Percentiles rank a stretch among this genome's conserved stretches.
Conservation (phyloP, 2,329 filamentous ascomycete species). For the Ascochyta koolunga region DNA sequence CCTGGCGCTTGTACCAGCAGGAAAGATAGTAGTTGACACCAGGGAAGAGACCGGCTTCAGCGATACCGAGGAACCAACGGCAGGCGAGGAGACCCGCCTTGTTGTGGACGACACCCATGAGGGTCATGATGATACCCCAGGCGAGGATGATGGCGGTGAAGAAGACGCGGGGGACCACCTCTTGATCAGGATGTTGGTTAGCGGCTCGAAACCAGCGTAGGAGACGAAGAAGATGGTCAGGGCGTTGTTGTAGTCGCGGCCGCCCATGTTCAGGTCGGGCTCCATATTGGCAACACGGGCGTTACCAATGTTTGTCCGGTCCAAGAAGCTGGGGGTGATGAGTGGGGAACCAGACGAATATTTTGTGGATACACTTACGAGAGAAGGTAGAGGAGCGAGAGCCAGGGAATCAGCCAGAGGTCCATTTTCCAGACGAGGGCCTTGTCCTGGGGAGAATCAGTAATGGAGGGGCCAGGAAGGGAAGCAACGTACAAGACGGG, state of each 20-base stretch:
- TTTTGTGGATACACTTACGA: constrained; percentile 18
- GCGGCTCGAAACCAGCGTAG: constrained; percentile 56
- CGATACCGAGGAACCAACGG: constrained; percentile 47
- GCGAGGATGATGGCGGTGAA: constrained; percentile 55
- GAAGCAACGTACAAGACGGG: constrained; percentile 35
- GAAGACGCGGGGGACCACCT: constrained; percentile 57
- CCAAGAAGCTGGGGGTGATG: constrained; percentile 31
- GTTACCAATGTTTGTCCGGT: constrained; percentile 54
- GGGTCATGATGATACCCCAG: constrained; percentile 57
- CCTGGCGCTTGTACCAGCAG: constrained; percentile 62
- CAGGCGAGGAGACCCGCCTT: constrained; percentile 43
- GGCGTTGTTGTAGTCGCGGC: constrained; percentile 68
- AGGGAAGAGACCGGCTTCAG: constrained; percentile 48
- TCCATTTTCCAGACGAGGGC: constrained; percentile 52
- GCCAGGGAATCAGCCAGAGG: constrained; percentile 49
- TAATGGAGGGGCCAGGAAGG: not conserved
- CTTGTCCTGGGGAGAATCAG: constrained; percentile 39
- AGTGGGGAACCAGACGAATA: not conserved
- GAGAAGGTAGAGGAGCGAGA: constrained; percentile 51
- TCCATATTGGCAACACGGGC: constrained; percentile 47
- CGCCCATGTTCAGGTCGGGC: constrained; percentile 42
- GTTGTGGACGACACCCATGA: constrained; percentile 56
- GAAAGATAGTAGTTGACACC: constrained; percentile 62
- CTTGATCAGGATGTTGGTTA: constrained; percentile 68
- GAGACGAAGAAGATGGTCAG: constrained; percentile 69